Evolutionary conservation across 352 stramenopile species (phyloP).

Genomic region (Pythium rhizo-oryzae): DNA sequence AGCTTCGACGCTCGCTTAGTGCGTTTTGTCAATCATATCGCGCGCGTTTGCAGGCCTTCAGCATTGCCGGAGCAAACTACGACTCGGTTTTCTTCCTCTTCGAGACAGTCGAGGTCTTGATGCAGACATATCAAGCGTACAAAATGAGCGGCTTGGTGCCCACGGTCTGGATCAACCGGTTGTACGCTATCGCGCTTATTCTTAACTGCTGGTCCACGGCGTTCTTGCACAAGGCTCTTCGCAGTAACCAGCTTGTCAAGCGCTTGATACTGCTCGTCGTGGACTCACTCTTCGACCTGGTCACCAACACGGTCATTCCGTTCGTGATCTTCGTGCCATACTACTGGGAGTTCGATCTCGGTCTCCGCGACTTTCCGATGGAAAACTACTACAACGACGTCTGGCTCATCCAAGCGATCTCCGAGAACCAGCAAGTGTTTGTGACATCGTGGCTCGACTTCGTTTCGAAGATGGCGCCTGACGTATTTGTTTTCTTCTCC

Average conservation of each 20-base stretch:
- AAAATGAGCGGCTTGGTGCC: slow-evolving; percentile 19
- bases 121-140: slow-evolving; percentile 24
- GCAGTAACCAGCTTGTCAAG: not conserved
- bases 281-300: slow-evolving; percentile 23
- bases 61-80: slow-evolving; percentile 13
- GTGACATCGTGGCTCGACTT: slow-evolving; percentile 28
- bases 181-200: slow-evolving; percentile 14
- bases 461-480: slow-evolving; percentile 4
- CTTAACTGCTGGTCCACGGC: slow-evolving; percentile 26
- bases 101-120: slow-evolving; percentile 12
- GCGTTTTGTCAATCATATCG: not conserved
- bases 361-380: slow-evolving; percentile 17
- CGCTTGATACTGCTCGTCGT: slow-evolving; percentile 11
- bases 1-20: not conserved
- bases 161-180: slow-evolving; percentile 21
- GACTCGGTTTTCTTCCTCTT: slow-evolving; percentile 10
- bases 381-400: slow-evolving; percentile 26
- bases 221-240: slow-evolving; percentile 12
- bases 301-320: slow-evolving; percentile 22
- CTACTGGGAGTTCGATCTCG: slow-evolving; percentile 12
- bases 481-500: not conserved
- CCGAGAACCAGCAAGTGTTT: slow-evolving; percentile 30
- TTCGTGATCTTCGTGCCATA: slow-evolving; percentile 28
- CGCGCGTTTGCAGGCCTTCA: not conserved
- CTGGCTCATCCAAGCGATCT: slow-evolving; percentile 27